A percentile compares a stretch with the other conserved stretches of the same genome.
Evolutionary conservation across 805 yeast genomes (phyloP).

Genomic region (Millerozyma miso): DNA sequence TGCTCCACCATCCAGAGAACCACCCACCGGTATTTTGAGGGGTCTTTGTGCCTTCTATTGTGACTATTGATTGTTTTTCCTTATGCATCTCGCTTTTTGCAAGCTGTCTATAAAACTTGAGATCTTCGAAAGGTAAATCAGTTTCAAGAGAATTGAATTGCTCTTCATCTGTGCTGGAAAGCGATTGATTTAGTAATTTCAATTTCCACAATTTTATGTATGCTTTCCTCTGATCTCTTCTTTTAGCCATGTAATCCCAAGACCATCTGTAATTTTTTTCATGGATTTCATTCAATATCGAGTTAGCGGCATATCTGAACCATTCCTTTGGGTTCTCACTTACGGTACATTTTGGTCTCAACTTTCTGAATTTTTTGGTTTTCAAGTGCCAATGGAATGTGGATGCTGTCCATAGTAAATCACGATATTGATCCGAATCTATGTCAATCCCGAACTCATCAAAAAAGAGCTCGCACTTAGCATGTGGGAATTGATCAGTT

Average conservation of each 20-base stretch:
- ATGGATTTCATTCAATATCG: constrained; percentile 75
- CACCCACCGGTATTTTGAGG: constrained; percentile 44
- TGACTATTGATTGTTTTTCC: constrained; percentile 51
- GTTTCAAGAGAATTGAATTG: constrained; percentile 53
- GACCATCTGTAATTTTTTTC: constrained; percentile 79
- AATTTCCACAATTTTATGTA: constrained; percentile 68
- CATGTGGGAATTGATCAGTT: constrained; percentile 62
- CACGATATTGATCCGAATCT: constrained; percentile 81
- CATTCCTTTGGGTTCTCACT: constrained; percentile 70
- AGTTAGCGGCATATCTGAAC: constrained; percentile 77
- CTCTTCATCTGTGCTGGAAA: constrained; percentile 25
- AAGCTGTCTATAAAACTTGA: constrained; percentile 77
- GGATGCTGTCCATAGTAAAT: constrained; percentile 75
- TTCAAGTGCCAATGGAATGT: constrained; percentile 73
- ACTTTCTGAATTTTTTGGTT: constrained; percentile 68
- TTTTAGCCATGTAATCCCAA: constrained; percentile 73
- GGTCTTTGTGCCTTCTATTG: constrained; percentile 16
- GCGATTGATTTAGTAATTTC: constrained; percentile 39
- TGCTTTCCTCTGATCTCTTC: constrained; percentile 66
- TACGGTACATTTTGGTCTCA: constrained; percentile 57
- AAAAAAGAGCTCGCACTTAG: constrained; percentile 70
- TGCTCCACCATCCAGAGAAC: constrained; percentile 65
- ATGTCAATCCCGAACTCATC: constrained; percentile 86
- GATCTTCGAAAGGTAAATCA: constrained; percentile 66
- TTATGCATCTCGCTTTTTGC: constrained; percentile 65